A percentile compares a stretch with the other conserved stretches of the same genome.
These are phyloP conservation scores for Schoenoplectus tabernaemontani DNA, from an alignment of 202 grass and related monocot genomes.

Conservation along the genomic window DNA sequence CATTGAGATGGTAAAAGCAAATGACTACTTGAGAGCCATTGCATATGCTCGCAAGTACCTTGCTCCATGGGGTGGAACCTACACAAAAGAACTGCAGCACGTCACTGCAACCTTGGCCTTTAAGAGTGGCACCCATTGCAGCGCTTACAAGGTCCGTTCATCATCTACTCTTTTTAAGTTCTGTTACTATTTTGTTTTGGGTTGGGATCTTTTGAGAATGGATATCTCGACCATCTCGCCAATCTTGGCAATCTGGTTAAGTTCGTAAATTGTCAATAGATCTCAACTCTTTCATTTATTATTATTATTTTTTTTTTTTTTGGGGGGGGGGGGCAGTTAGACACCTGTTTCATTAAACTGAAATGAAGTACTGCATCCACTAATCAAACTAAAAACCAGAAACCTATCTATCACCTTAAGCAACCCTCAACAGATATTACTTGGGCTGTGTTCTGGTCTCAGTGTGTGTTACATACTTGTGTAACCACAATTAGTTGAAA, in stretches of 20 bases:
- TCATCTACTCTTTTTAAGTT: neutral
- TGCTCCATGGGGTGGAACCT: slow-evolving; percentile 63
- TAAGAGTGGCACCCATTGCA: slow-evolving; percentile 56
- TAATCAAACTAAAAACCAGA: neutral
- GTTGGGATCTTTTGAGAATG: neutral
- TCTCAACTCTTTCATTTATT: neutral
- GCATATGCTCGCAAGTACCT: slow-evolving; percentile 85
- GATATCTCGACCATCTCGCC: neutral
- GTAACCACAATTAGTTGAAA: neutral
- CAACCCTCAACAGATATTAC: neutral
- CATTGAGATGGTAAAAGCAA: slow-evolving; percentile 78
- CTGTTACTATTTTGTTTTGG: neutral
- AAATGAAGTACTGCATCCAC: neutral
- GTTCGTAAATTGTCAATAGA: neutral
- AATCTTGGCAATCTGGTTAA: neutral
- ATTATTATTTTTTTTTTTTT: neutral
- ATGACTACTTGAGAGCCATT: slow-evolving; percentile 66
- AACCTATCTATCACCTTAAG: neutral
- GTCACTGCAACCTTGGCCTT: slow-evolving; percentile 71
- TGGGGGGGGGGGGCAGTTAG: neutral
- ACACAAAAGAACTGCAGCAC: slow-evolving; percentile 89
- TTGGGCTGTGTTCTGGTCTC: neutral
- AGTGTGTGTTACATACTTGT: neutral
- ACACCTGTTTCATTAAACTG: neutral
- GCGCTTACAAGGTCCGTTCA: slow-evolving; percentile 60